These are phyloP conservation scores for Fusarium scirpi DNA, from an alignment of 2,329 filamentous ascomycete species.

Conservation along the genomic window DNA sequence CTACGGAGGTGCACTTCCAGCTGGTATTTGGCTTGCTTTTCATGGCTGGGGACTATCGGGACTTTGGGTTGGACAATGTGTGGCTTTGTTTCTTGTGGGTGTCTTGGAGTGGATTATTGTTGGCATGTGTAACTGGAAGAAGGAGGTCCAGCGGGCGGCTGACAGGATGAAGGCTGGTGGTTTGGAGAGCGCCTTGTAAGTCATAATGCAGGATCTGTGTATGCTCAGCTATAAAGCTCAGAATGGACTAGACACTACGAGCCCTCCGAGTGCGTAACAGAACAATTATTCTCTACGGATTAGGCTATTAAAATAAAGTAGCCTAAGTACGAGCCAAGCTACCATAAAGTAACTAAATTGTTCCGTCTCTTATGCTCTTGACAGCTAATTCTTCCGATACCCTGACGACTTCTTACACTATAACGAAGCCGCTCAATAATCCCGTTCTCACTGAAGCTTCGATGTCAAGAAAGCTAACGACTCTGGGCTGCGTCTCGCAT, in stretches of 20 bases:
- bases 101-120: conserved; percentile 83
- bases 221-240: too few species aligned
- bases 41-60: conserved; percentile 85
- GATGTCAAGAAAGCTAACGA: accelerated
- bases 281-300: too few species aligned
- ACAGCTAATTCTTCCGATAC: too few species aligned
- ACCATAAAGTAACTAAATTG: too few species aligned
- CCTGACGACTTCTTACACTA: too few species aligned
- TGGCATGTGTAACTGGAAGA: conserved; percentile 79
- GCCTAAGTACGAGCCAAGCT: too few species aligned
- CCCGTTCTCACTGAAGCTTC: accelerated
- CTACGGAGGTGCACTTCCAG: conserved; percentile 82
- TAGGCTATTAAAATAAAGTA: too few species aligned
- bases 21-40: conserved; percentile 87
- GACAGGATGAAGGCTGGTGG: conserved; percentile 43
- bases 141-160: conserved; percentile 44
- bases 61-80: conserved; percentile 86
- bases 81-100: conserved; percentile 84
- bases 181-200: background rate
- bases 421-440: accelerated
- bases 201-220: accelerated
- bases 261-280: too few species aligned
- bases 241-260: too few species aligned
- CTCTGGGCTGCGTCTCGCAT: background rate
- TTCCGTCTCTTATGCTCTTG: too few species aligned